Evolutionary conservation across 2,329 filamentous ascomycete genomes (phyloP).

Genomic region (Furcasterigmium sp.): DNA sequence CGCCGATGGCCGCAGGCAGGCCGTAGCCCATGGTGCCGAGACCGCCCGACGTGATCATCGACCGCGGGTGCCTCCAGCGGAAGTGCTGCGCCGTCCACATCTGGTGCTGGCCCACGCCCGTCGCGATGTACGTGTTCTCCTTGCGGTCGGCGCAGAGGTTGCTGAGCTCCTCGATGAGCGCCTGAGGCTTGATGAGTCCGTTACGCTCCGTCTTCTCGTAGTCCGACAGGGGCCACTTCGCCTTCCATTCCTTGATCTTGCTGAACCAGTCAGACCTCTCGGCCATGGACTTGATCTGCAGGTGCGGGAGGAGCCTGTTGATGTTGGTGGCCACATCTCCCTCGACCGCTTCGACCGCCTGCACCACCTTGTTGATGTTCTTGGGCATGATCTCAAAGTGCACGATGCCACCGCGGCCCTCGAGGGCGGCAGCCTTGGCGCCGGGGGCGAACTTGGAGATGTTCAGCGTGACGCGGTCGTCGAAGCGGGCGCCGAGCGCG

Average conservation of each 20-base stretch:
- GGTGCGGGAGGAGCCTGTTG: slow-evolving; percentile 64
- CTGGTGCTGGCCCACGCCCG: slow-evolving; percentile 94
- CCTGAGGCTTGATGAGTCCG: slow-evolving; percentile 89
- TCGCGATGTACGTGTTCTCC: slow-evolving; percentile 80
- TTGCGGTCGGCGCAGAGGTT: slow-evolving; percentile 76
- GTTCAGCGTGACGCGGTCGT: slow-evolving; percentile 85
- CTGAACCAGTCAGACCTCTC: slow-evolving; percentile 81
- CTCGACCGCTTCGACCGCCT: slow-evolving; percentile 92
- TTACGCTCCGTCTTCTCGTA: slow-evolving; percentile 70
- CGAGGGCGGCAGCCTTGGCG: slow-evolving; percentile 76
- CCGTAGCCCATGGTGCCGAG: slow-evolving; percentile 89
- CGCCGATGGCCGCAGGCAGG: slow-evolving; percentile 89
- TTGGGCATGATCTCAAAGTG: slow-evolving; percentile 99
- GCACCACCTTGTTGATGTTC: slow-evolving; percentile 99
- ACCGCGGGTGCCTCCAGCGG: slow-evolving; percentile 85
- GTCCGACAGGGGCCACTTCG: slow-evolving; percentile 75
- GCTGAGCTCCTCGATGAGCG: slow-evolving; percentile 85
- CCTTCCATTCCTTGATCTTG: slow-evolving; percentile 88
- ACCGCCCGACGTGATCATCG: slow-evolving; percentile 95
- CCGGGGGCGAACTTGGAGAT: slow-evolving; percentile 83
- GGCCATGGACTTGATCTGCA: slow-evolving; percentile 55
- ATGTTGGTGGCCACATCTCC: slow-evolving; percentile 85
- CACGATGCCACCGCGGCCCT: slow-evolving; percentile 87
- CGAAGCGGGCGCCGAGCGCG: slow-evolving; percentile 87
- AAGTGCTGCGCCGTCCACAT: slow-evolving; percentile 99